phyloP scores from a whole-genome alignment of 148 eudicot genomes.

The Nepenthes gracilis region DNA sequence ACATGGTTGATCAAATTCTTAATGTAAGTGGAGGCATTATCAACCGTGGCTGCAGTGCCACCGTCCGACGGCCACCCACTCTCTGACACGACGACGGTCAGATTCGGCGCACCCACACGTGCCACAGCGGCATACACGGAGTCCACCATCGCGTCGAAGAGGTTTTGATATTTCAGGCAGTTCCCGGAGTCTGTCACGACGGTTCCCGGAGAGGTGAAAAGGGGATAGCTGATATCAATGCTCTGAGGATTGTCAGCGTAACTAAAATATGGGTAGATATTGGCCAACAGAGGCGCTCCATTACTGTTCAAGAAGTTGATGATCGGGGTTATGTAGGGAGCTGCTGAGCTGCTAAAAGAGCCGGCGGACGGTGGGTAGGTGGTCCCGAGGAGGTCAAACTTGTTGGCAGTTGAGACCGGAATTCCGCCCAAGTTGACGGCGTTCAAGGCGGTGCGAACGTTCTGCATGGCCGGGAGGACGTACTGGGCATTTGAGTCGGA shows the following conservation, averaged over 20 bases:
- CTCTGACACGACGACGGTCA: no score
- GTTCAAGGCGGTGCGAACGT: slow-evolving; percentile 24
- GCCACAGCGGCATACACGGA: no score
- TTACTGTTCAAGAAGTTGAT: slow-evolving; percentile 22
- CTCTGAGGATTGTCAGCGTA: slow-evolving; percentile 2
- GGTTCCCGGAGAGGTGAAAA: slow-evolving; percentile 20
- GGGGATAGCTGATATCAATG: slow-evolving; percentile 18
- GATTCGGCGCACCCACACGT: no score
- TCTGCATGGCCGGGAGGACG: slow-evolving; percentile 37
- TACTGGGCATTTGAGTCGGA: slow-evolving; percentile 14
- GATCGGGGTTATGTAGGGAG: slow-evolving; percentile 21
- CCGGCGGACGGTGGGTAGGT: slow-evolving; percentile 28
- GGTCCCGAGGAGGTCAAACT: slow-evolving; percentile 5
- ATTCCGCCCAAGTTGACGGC: slow-evolving; percentile 20
- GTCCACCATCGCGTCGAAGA: no score
- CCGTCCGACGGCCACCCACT: no score
- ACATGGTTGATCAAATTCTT: no score
- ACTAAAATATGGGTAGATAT: slow-evolving; percentile 40
- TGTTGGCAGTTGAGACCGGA: slow-evolving; percentile 31
- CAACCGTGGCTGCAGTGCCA: no score
- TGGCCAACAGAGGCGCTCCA: slow-evolving; percentile 25
- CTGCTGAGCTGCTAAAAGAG: slow-evolving; percentile 4
- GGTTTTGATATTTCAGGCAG: no score
- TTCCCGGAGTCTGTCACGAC: neutral
- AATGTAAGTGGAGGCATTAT: no score